These are phyloP conservation scores for Asterella californica DNA, from an alignment of 225 moss, liverwort and hornwort genomes.

Conservation along the genomic window DNA sequence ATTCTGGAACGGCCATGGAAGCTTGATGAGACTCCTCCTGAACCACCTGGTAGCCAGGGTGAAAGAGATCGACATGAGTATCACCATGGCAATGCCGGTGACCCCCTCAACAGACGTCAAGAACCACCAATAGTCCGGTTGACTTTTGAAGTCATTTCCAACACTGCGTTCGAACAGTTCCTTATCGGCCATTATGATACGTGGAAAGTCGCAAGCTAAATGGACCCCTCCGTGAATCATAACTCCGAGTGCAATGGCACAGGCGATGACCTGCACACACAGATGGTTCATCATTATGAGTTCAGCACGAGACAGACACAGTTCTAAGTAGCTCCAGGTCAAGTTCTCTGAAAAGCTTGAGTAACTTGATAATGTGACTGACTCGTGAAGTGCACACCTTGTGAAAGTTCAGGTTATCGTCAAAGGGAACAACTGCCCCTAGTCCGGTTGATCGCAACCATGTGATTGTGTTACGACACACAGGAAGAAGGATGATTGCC, in stretches of 20 bases:
- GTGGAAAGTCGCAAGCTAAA: slow-evolving; percentile 71
- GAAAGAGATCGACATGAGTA: slow-evolving; percentile 72
- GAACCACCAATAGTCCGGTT: slow-evolving; percentile 57
- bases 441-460: slow-evolving; percentile 76
- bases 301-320: neutral
- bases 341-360: neutral
- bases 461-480: slow-evolving; percentile 88
- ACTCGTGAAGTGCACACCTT: slow-evolving; percentile 46
- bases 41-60: slow-evolving; percentile 84
- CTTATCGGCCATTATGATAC: slow-evolving; percentile 30
- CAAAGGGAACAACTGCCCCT: slow-evolving; percentile 68
- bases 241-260: slow-evolving; percentile 52
- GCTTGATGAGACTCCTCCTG: slow-evolving; percentile 73
- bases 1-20: slow-evolving; percentile 86
- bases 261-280: slow-evolving; percentile 63
- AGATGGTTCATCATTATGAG: neutral
- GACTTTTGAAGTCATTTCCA: slow-evolving; percentile 51
- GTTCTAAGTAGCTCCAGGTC: neutral
- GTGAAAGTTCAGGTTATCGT: slow-evolving; percentile 93
- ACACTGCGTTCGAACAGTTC: slow-evolving; percentile 46
- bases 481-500: slow-evolving; percentile 93
- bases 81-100: slow-evolving; percentile 74
- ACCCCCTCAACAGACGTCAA: slow-evolving; percentile 52
- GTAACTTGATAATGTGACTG: neutral
- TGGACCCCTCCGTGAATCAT: slow-evolving; percentile 54